Evolutionary conservation across 305 asterid species (phyloP), one percentile per base, ranked within the genome.

Genomic region (Solanum chacoense): DNA sequence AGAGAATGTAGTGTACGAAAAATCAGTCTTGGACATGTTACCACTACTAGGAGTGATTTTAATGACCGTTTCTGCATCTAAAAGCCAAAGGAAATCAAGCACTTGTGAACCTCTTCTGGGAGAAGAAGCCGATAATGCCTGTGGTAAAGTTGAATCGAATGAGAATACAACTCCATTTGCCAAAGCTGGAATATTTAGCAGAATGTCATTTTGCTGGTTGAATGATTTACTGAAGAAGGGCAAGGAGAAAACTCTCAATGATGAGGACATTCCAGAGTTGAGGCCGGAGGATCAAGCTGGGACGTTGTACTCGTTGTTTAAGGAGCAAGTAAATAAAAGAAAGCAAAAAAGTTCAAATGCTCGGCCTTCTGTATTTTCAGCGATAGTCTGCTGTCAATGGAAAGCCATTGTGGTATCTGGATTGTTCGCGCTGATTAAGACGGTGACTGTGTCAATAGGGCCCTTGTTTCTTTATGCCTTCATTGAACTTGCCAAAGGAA

Each of bases 381-480:
- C 90, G 0, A 76, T 92, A 34, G 12, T 90, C 71, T 76, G 50
- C 37, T 90, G 92, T 72, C 91, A 92, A 13, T 40, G 84, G 88
- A 92, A 74, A 73, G 89, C 77, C 42, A 36, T 90, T 76, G 4
- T 89, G 74, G 28, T 88, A n/a, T 90, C 93, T 11, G 93, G 92
- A 4, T 24, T 90, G 40, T 91, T 88, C 2, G 93, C 92, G 2
- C n/a, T 90, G 45, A 36, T 87, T 24, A 92, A 90, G 89, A 89
- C 90, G 11, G 32, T 87, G 14, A 86, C 92, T 1, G 72, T 92
- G 63, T 86, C 93, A n/a, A 85, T 29, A n/a, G 90, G 92, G 20
- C 92, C 93, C 11, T 50, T 92, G 14, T 84, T 92, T 84, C 91
- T 92, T 55, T 81, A 89, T 11, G 90, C 90, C 16, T 92, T 91